Evolutionary conservation across 1,284 basidiomycete genomes (phyloP).

Genomic region (Sanghuangporus baumii): DNA sequence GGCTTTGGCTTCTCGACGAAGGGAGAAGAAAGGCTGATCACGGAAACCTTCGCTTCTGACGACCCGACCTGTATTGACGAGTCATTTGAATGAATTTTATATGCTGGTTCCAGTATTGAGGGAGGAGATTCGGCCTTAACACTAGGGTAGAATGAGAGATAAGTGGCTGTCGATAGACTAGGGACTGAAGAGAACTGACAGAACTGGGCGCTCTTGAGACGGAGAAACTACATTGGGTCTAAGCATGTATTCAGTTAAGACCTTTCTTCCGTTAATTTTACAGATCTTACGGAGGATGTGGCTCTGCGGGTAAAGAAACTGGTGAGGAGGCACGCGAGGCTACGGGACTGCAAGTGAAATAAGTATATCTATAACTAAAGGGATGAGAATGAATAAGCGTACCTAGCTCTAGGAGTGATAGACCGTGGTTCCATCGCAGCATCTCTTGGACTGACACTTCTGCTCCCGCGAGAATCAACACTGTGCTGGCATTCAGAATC

Average conservation of each 20-base stretch:
- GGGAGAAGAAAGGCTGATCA: constrained; percentile 13
- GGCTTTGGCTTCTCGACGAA: constrained; percentile 24
- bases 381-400: constrained; percentile 2
- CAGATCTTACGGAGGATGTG: constrained; percentile 4
- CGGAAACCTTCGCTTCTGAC: constrained; percentile 16
- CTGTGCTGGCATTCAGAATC: constrained; percentile 15
- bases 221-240: constrained; percentile 5
- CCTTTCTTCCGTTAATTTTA: too few species aligned
- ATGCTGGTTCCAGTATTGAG: constrained; percentile 14
- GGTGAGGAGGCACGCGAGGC: not conserved
- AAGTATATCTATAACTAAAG: constrained; percentile 5
- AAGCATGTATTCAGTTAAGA: not conserved
- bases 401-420: constrained; percentile 52
- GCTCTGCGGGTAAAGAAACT: not conserved
- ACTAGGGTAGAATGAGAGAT: not conserved
- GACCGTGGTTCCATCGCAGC: constrained; percentile 32
- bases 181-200: not conserved
- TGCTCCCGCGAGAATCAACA: constrained; percentile 13
- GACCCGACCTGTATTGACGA: constrained; percentile 18
- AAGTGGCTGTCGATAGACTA: not conserved
- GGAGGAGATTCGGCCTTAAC: constrained; percentile 12
- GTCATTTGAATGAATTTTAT: constrained; percentile 17
- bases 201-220: constrained; percentile 1
- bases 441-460: constrained; percentile 9
- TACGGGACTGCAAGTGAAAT: constrained; percentile 6